Percentiles rank a stretch among this genome's conserved stretches.
phyloP scores from a whole-genome alignment of 2,329 filamentous ascomycete species.

The Emergomyces africanus region DNA sequence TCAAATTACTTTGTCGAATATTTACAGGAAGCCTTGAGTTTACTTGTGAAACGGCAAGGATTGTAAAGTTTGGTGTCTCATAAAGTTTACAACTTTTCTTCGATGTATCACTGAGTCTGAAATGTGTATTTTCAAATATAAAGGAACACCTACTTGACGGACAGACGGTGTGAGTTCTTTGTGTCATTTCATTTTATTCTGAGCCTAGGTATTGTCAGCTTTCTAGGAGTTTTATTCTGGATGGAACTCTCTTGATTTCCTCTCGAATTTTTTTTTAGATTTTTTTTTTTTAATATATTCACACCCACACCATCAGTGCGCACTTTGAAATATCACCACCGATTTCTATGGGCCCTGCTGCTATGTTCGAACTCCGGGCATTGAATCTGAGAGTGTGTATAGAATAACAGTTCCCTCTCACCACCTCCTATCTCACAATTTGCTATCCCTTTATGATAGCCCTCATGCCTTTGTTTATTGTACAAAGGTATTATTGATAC shows the following conservation, averaged over 20 bases:
- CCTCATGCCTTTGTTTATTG: neutral
- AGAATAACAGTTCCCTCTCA: neutral
- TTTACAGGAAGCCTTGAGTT: neutral
- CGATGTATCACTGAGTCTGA: neutral
- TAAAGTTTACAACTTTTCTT: neutral
- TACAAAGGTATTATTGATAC: neutral
- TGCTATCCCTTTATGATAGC: neutral
- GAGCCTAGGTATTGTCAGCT: neutral
- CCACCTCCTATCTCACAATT: neutral
- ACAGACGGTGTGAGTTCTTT: neutral
- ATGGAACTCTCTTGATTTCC: no score
- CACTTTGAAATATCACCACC: neutral
- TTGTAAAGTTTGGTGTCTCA: neutral
- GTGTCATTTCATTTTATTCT: neutral
- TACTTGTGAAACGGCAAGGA: neutral
- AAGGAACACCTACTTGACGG: neutral
- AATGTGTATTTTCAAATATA: neutral
- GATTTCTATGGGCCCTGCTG: neutral
- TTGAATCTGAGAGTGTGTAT: neutral
- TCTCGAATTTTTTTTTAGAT: no score
- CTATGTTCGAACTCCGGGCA: neutral
- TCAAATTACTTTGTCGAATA: neutral
- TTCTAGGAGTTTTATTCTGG: neutral
- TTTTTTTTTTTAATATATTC: no score
- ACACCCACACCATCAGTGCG: neutral